Evolutionary conservation across 1,284 basidiomycete genomes (phyloP).

Genomic region (Apiotrichum porosum): DNA sequence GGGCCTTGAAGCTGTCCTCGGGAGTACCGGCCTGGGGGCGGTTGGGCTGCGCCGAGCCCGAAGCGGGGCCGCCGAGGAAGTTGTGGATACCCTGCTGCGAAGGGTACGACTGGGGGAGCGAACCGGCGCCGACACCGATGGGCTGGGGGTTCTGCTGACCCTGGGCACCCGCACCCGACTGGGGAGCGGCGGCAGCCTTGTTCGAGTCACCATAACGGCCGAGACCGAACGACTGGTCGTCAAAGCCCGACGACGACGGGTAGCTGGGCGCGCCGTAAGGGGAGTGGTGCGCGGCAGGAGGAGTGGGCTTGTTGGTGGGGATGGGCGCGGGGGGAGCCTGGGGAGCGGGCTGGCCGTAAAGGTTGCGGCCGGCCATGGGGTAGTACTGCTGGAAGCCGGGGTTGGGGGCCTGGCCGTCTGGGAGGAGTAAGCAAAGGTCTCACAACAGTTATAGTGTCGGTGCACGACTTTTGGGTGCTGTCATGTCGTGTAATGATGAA

Average conservation of each 20-base stretch:
- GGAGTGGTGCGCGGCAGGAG: slow-evolving; percentile 32
- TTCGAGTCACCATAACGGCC: slow-evolving; percentile 37
- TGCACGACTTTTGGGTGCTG: no score
- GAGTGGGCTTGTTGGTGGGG: slow-evolving; percentile 35
- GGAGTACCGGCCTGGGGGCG: slow-evolving; percentile 35
- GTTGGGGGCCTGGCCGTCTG: slow-evolving; percentile 46
- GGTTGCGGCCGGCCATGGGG: slow-evolving; percentile 41
- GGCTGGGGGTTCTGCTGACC: slow-evolving; percentile 19
- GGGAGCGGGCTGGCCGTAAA: slow-evolving; percentile 45
- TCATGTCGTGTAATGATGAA: no score
- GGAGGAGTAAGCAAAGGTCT: slow-evolving; percentile 5
- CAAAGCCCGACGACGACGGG: slow-evolving; percentile 33
- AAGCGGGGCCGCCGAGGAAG: slow-evolving; percentile 30
- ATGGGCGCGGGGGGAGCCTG: slow-evolving; percentile 40
- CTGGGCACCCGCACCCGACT: slow-evolving; percentile 10
- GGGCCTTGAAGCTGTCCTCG: slow-evolving; percentile 44
- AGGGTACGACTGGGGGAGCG: slow-evolving; percentile 12
- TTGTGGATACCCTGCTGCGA: slow-evolving; percentile 32
- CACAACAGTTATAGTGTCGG: no score
- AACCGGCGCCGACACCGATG: slow-evolving; percentile 10
- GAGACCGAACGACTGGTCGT: slow-evolving; percentile 35
- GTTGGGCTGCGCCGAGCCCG: slow-evolving; percentile 14
- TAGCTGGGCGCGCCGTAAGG: slow-evolving; percentile 44
- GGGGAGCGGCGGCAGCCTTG: slow-evolving; percentile 10
- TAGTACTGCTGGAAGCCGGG: slow-evolving; percentile 49